Evolutionary conservation across 768 basidiomycete genomes (phyloP).

Genomic region (Suillus subalutaceus): DNA sequence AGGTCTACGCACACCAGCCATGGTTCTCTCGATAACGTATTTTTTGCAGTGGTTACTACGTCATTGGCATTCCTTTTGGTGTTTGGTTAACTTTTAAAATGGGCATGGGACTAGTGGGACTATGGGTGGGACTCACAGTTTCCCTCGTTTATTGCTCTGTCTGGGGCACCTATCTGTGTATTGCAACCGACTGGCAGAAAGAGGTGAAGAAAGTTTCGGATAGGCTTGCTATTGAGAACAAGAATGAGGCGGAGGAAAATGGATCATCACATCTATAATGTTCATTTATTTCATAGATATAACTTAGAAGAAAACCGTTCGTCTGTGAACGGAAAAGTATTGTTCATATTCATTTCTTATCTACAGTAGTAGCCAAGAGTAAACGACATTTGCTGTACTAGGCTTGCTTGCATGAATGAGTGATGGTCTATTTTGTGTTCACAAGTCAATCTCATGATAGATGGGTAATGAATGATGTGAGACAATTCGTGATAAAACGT

Average conservation of each 20-base stretch:
- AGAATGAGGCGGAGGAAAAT: not conserved
- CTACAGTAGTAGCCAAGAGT: too few relatives aligned
- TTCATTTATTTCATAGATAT: too few relatives aligned
- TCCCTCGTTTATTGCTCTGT: constrained; percentile 66
- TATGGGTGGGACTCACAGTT: constrained; percentile 84
- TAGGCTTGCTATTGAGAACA: constrained; percentile 49
- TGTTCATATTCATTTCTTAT: too few relatives aligned
- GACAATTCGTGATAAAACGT: not conserved
- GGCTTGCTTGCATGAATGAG: too few relatives aligned
- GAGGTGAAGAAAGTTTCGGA: constrained; percentile 66
- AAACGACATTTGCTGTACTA: too few relatives aligned
- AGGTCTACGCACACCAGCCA: constrained; percentile 11
- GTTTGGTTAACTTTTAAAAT: constrained; percentile 72
- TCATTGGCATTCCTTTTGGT: constrained; percentile 83
- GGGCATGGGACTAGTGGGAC: constrained; percentile 62
- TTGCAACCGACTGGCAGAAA: constrained; percentile 67
- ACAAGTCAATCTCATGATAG: too few relatives aligned
- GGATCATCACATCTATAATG: not conserved
- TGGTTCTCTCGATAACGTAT: constrained; percentile 8
- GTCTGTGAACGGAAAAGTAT: too few relatives aligned
- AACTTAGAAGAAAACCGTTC: too few relatives aligned
- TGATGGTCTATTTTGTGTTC: too few relatives aligned
- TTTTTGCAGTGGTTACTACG: constrained; percentile 63
- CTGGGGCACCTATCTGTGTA: constrained; percentile 50
- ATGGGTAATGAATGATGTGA: too few relatives aligned